Percentiles rank a stretch among this genome's conserved stretches.
Conservation (phyloP, 768 basidiomycete species). For the Wakefieldia striispora region DNA sequence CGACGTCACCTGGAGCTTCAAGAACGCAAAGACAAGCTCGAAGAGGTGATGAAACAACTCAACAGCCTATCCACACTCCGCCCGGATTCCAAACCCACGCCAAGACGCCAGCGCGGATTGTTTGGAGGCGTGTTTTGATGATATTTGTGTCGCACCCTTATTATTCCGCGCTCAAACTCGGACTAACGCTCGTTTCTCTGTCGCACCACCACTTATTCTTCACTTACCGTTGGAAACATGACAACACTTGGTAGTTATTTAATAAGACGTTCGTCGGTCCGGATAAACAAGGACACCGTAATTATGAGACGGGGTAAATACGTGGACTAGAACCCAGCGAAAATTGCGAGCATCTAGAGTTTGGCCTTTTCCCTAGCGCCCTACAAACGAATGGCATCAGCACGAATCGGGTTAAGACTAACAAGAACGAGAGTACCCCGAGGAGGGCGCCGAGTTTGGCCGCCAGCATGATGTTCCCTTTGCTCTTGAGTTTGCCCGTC, state of each 20-base stretch:
- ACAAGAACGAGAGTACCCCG: constrained; percentile 48
- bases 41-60: constrained; percentile 96
- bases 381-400: constrained; percentile 15
- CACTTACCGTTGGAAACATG: background rate
- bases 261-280: constrained; percentile 19
- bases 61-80: constrained; percentile 89
- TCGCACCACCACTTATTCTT: too few species aligned
- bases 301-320: too few species aligned
- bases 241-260: background rate
- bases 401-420: too few species aligned
- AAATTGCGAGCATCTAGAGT: constrained; percentile 26
- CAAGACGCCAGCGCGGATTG: constrained; percentile 72
- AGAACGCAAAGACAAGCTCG: constrained; percentile 95
- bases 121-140: constrained; percentile 76
- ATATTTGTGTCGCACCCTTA: constrained; percentile 2
- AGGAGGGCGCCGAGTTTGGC: constrained; percentile 86
- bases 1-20: constrained; percentile 88
- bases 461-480: constrained; percentile 90
- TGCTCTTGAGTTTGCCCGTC: constrained; percentile 91
- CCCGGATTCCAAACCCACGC: constrained; percentile 71
- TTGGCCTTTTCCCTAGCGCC: constrained; percentile 41
- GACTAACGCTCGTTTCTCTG: constrained; percentile 9
- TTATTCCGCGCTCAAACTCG: background rate
- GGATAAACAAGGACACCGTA: background rate
- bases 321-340: too few species aligned